Percentiles rank a stretch among this genome's conserved stretches.
These are phyloP conservation scores for Vickermania ingenoplastis DNA, from an alignment of 208 protist genomes.

Conservation along the genomic window DNA sequence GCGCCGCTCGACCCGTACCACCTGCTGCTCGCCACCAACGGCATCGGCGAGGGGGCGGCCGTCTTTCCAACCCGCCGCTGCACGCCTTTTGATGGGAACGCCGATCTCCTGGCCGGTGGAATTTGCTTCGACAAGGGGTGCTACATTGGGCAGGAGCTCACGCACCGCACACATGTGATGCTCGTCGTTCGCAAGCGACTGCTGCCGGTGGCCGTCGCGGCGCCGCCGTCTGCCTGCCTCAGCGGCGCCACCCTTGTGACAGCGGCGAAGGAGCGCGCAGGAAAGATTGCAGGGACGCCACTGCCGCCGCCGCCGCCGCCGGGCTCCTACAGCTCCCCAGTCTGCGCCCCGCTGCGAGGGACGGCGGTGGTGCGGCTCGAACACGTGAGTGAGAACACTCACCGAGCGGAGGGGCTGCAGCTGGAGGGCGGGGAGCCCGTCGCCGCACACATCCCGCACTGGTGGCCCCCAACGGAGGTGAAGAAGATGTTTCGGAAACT, in stretches of 20 bases:
- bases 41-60: conserved; percentile 73
- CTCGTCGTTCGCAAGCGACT: conserved; percentile 90
- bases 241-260: not conserved
- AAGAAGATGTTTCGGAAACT: conserved; percentile 54
- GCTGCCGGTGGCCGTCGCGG: conserved; percentile 39
- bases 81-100: conserved; percentile 89
- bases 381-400: conserved; percentile 48
- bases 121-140: conserved; percentile 94
- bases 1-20: conserved; percentile 26
- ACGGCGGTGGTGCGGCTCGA: conserved; percentile 43
- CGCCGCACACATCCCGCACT: conserved; percentile 30
- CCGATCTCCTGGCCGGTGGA: conserved; percentile 76
- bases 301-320: not conserved
- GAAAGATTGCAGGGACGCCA: not conserved
- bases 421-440: conserved; percentile 10
- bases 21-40: conserved; percentile 38
- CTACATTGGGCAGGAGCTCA: conserved; percentile 95
- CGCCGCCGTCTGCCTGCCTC: not conserved
- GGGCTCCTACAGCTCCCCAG: no score
- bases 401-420: not conserved
- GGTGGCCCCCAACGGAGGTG: conserved; percentile 69
- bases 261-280: not conserved
- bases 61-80: conserved; percentile 60
- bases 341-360: no score
- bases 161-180: conserved; percentile 90